Evolutionary conservation across 139 green algal genomes (phyloP).

Genomic region (Chlamydomonas incerta): DNA sequence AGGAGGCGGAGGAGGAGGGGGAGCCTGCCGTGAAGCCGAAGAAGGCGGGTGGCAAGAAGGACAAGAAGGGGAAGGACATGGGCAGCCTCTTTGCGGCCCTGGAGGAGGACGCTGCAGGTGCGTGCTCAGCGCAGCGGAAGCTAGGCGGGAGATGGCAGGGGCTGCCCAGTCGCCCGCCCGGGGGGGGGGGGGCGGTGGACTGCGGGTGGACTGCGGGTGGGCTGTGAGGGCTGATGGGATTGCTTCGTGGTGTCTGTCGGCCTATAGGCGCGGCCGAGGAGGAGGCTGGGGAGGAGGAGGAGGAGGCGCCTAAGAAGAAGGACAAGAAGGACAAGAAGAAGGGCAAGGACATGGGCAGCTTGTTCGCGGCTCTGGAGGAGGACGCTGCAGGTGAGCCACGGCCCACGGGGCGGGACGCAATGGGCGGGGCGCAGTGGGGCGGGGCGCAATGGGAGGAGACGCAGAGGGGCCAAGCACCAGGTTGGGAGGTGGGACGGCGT

Average conservation of each 20-base stretch:
- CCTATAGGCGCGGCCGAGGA: not conserved
- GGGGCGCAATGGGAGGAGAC: no score
- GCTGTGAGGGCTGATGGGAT: no score
- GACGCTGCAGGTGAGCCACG: not conserved
- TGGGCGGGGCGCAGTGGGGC: no score
- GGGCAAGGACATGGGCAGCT: constrained; percentile 36
- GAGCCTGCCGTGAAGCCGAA: constrained; percentile 50
- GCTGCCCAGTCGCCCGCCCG: no score
- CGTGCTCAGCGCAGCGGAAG: no score
- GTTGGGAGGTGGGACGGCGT: no score
- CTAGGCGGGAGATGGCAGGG: no score
- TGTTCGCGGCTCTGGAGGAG: constrained; percentile 50
- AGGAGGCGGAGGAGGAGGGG: constrained; percentile 56
- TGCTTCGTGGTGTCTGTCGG: no score
- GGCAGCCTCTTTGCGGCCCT: constrained; percentile 51
- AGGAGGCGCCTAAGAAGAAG: constrained; percentile 49
- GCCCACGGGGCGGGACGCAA: not conserved
- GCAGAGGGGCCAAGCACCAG: no score
- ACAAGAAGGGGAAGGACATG: constrained; percentile 53
- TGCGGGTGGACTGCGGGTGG: no score
- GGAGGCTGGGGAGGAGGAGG: not conserved
- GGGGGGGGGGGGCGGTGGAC: no score
- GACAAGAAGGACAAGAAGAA: constrained; percentile 60
- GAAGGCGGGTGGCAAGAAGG: constrained; percentile 43
- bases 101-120: constrained; percentile 23